Conservation (phyloP, 257 asterid species). For the Nicotiana benthamiana region DNA sequence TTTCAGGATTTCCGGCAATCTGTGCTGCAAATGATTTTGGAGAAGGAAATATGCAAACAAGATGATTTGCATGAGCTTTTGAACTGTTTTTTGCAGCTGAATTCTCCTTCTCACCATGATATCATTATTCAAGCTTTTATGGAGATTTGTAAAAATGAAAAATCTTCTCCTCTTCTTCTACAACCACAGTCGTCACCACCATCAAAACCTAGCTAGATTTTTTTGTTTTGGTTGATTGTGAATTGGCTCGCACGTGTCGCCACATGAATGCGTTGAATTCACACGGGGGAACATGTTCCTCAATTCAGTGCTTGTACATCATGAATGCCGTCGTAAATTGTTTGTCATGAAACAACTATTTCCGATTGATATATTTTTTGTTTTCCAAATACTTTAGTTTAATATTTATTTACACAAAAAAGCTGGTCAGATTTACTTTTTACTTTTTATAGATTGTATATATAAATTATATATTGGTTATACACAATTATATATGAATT, state of each 20-base stretch:
- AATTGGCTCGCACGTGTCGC: not conserved
- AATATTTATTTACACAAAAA: no score
- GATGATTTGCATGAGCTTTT: constrained; percentile 64
- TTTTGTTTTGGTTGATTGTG: not conserved
- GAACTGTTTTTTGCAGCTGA: constrained; percentile 45
- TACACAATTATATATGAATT: no score
- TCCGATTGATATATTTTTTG: not conserved
- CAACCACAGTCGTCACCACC: not conserved
- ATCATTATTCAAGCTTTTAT: constrained; percentile 49
- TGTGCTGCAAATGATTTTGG: constrained; percentile 71
- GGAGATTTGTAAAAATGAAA: constrained; percentile 48
- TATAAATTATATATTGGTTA: no score
- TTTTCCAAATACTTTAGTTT: no score
- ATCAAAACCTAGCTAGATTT: not conserved
- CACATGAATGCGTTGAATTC: constrained; percentile 41
- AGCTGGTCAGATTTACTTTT: no score
- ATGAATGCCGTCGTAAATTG: not conserved
- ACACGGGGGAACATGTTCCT: constrained; percentile 6
- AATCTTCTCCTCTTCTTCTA: not conserved
- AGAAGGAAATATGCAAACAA: constrained; percentile 38
- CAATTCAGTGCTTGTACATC: not conserved
- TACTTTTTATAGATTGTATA: no score
- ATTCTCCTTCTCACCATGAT: constrained; percentile 48
- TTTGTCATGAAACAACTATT: not conserved
- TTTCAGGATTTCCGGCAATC: constrained; percentile 64